phyloP scores from a whole-genome alignment of 1,284 basidiomycete genomes.

The Microbotryum lychnidis-dioicae region DNA sequence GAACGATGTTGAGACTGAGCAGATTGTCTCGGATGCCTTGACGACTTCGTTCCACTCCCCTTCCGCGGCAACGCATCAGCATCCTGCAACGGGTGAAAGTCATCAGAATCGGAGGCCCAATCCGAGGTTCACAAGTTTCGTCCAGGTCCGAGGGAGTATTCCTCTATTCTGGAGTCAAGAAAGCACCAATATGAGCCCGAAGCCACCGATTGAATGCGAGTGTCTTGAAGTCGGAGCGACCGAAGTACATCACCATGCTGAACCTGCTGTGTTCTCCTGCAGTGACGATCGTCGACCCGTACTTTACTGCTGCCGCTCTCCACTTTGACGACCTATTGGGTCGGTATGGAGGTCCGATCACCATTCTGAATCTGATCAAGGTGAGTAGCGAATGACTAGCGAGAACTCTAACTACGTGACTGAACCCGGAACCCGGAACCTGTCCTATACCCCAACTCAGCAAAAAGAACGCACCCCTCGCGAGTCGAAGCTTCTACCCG shows the following conservation, averaged over 20 bases:
- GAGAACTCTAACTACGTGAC: not conserved
- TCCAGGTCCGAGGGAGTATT: slow-evolving; percentile 85
- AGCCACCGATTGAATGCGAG: slow-evolving; percentile 90
- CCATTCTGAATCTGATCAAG: slow-evolving; percentile 95
- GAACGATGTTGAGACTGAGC: slow-evolving; percentile 98
- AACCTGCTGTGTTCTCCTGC: slow-evolving; percentile 6
- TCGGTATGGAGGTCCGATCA: slow-evolving; percentile 83
- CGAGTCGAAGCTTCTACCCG: slow-evolving; percentile 85
- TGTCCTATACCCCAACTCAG: slow-evolving; percentile 41
- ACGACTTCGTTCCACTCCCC: slow-evolving; percentile 78
- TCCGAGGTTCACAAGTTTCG: slow-evolving; percentile 82
- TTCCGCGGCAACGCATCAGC: not conserved
- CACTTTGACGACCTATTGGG: slow-evolving; percentile 91
- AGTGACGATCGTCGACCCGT: slow-evolving; percentile 94
- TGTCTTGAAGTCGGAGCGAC: not conserved
- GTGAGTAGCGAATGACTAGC: slow-evolving; percentile 44
- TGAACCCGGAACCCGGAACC: not conserved
- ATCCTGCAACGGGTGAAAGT: slow-evolving; percentile 29
- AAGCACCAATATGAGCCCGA: slow-evolving; percentile 63
- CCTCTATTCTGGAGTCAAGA: slow-evolving; percentile 38
- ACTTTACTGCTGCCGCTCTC: slow-evolving; percentile 81
- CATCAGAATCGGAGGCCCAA: slow-evolving; percentile 49
- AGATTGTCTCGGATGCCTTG: slow-evolving; percentile 89
- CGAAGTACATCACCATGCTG: no score
- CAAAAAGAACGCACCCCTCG: slow-evolving; percentile 56